These are phyloP conservation scores for Yarrowia deformans DNA, from an alignment of 805 yeast genomes.

Conservation along the genomic window DNA sequence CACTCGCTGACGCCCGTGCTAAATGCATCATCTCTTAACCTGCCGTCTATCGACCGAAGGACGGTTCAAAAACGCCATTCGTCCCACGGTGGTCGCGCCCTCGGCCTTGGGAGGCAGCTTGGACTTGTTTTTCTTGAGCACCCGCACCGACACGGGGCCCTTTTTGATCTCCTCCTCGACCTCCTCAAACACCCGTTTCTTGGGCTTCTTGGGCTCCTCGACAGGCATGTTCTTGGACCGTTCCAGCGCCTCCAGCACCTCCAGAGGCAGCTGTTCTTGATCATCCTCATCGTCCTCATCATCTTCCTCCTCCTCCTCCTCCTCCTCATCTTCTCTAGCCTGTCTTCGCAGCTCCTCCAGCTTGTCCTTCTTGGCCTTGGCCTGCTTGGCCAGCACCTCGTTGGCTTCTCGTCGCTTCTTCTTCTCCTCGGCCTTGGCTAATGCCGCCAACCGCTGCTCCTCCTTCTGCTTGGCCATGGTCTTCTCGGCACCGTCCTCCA, in stretches of 20 bases:
- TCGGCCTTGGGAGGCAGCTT: constrained; percentile 47
- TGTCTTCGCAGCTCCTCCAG: constrained; percentile 39
- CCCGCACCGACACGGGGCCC: constrained; percentile 47
- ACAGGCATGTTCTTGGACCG: constrained; percentile 22
- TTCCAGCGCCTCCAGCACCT: constrained; percentile 39
- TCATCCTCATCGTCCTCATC: constrained; percentile 40
- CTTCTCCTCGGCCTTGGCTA: constrained; percentile 42
- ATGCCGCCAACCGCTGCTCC: constrained; percentile 32
- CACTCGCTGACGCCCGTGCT: no score
- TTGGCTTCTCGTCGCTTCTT: constrained; percentile 48
- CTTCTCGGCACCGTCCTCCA: constrained; percentile 43
- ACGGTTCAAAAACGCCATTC: constrained; percentile 47
- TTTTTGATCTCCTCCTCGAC: constrained; percentile 41
- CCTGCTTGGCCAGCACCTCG: constrained; percentile 43
- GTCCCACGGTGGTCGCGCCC: constrained; percentile 41
- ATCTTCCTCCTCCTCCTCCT: constrained; percentile 42
- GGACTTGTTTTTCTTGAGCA: constrained; percentile 42
- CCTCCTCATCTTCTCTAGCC: constrained; percentile 44
- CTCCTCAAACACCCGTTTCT: constrained; percentile 30
- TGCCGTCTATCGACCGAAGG: constrained; percentile 11
- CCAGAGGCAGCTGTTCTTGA: constrained; percentile 40
- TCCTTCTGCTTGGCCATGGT: constrained; percentile 39
- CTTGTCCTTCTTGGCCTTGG: constrained; percentile 41
- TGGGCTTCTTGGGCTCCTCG: constrained; percentile 42
- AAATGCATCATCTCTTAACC: constrained; percentile 39